A percentile compares a stretch with the other conserved stretches of the same genome.
Conservation (phyloP, 2,329 filamentous ascomycete genomes). For the Cytospora chrysosperma region DNA sequence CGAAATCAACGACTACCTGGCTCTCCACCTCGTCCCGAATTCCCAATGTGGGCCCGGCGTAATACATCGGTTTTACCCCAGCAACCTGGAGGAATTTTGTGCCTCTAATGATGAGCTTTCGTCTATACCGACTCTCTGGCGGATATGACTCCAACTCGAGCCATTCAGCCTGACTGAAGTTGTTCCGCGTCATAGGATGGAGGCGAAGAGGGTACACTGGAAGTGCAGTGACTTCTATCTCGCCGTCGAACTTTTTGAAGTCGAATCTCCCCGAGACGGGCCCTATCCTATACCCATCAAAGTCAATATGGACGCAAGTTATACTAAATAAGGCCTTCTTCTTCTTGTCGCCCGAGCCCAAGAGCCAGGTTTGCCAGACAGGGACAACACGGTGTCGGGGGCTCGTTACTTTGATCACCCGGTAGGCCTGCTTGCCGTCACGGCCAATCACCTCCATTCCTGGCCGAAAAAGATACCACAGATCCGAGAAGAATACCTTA, state of each 20-base stretch:
- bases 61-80: constrained; percentile 31
- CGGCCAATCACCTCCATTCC: constrained; percentile 28
- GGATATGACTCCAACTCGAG: rapidly evolving
- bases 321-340: constrained; percentile 16
- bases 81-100: constrained; percentile 27
- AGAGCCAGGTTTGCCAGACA: neutral
- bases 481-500: constrained; percentile 29
- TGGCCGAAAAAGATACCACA: constrained; percentile 33
- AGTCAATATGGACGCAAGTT: constrained; percentile 32
- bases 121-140: neutral
- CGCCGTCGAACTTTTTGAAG: constrained; percentile 30
- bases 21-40: constrained; percentile 33
- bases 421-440: constrained; percentile 29
- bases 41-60: constrained; percentile 29
- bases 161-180: neutral
- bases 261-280: constrained; percentile 29
- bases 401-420: constrained; percentile 24
- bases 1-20: constrained; percentile 35
- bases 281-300: constrained; percentile 33
- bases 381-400: constrained; percentile 14
- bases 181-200: neutral
- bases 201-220: constrained; percentile 31
- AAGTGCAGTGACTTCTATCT: constrained; percentile 28
- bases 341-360: neutral
- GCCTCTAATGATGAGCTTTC: constrained; percentile 27